These are phyloP conservation scores for Lasiosphaeria hispida DNA, from an alignment of 495 filamentous ascomycete genomes.

Conservation along the genomic window DNA sequence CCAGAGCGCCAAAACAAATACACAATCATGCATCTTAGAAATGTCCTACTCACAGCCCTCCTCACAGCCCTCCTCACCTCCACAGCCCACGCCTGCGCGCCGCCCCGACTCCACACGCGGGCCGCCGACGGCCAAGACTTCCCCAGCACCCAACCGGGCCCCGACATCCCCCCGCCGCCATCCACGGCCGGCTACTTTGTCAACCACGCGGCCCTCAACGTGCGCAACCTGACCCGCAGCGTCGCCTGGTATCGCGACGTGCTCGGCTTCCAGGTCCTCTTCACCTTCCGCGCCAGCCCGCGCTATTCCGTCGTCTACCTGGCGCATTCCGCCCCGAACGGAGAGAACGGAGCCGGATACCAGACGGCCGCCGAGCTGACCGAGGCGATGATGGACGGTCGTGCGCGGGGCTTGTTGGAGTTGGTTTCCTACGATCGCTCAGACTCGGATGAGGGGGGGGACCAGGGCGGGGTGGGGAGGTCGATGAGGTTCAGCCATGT, in stretches of 20 bases:
- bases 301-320: neutral
- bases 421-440: neutral
- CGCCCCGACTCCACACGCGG: neutral
- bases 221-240: neutral
- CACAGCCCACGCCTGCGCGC: neutral
- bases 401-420: neutral
- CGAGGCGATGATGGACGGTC: neutral
- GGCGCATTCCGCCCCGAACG: neutral
- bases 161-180: neutral
- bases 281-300: neutral
- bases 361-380: neutral
- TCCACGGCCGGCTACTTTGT: conserved; percentile 1
- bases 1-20: too few relatives aligned
- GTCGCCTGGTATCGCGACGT: neutral
- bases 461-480: neutral
- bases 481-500: neutral
- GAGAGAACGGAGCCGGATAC: neutral
- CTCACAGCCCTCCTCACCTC: neutral
- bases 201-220: conserved; percentile 5
- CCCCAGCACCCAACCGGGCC: neutral
- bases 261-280: conserved; percentile 4
- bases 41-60: neutral
- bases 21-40: neutral
- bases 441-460: too few relatives aligned
- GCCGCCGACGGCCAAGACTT: neutral